A percentile compares a stretch with the other conserved stretches of the same genome.
phyloP scores from a whole-genome alignment of 1,139 yeast genomes.

The Candida gigantensis region DNA sequence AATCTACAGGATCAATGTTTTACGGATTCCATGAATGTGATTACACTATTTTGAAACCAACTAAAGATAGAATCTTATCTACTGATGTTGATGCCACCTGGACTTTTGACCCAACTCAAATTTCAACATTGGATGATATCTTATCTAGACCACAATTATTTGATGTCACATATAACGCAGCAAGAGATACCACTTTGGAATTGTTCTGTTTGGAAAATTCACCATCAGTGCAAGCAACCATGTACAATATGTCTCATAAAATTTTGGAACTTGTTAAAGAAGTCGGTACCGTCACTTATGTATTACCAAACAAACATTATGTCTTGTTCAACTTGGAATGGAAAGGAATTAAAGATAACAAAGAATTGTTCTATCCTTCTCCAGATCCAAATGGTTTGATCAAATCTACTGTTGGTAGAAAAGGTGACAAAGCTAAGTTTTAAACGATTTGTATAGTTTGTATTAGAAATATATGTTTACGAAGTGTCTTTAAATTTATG shows the following conservation, averaged over 20 bases:
- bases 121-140: constrained; percentile 54
- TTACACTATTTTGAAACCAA: constrained; percentile 81
- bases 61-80: constrained; percentile 80
- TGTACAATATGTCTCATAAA: constrained; percentile 85
- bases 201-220: constrained; percentile 84
- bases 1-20: constrained; percentile 94
- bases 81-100: constrained; percentile 82
- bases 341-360: constrained; percentile 80
- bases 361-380: constrained; percentile 84
- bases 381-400: constrained; percentile 92
- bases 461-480: too few species aligned
- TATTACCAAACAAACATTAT: constrained; percentile 89
- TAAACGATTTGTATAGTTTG: too few species aligned
- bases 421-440: constrained; percentile 38
- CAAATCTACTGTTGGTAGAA: constrained; percentile 79
- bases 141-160: constrained; percentile 57
- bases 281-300: constrained; percentile 65
- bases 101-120: constrained; percentile 56
- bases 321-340: constrained; percentile 76
- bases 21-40: constrained; percentile 85
- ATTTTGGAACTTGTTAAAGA: constrained; percentile 61
- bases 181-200: constrained; percentile 70
- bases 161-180: constrained; percentile 60
- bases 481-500: too few species aligned
- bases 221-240: constrained; percentile 91